These are phyloP conservation scores for Recurvomyces mirabilis DNA, from an alignment of 495 filamentous ascomycete species.

Conservation along the genomic window DNA sequence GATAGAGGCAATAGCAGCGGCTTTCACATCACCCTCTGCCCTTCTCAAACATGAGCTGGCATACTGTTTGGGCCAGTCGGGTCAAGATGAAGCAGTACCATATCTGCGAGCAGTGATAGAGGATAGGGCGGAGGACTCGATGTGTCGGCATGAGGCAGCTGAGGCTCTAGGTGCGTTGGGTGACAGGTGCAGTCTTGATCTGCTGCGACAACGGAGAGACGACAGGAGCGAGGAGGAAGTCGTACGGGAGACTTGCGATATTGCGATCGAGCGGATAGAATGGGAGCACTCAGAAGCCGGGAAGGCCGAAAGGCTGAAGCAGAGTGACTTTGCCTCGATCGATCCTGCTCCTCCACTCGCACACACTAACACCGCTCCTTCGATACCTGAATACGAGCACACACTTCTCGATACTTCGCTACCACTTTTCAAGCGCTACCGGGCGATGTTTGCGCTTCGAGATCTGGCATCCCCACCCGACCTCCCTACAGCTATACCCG, in stretches of 20 bases:
- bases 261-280: constrained; percentile 84
- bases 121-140: constrained; percentile 69
- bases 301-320: constrained; percentile 60
- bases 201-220: constrained; percentile 62
- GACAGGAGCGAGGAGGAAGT: constrained; percentile 59
- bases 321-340: constrained; percentile 87
- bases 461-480: constrained; percentile 88
- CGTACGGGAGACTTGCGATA: constrained; percentile 91
- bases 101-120: constrained; percentile 66
- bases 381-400: constrained; percentile 62
- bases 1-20: constrained; percentile 87
- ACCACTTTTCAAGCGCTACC: constrained; percentile 83
- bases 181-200: constrained; percentile 53
- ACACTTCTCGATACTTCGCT: constrained; percentile 64
- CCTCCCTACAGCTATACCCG: constrained; percentile 72
- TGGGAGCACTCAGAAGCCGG: constrained; percentile 74
- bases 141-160: constrained; percentile 94
- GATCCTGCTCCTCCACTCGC: constrained; percentile 88
- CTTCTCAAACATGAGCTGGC: constrained; percentile 91
- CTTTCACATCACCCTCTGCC: constrained; percentile 70
- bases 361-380: constrained; percentile 40
- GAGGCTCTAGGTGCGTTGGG: constrained; percentile 89
- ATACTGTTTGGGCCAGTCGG: constrained; percentile 90
- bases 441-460: constrained; percentile 93
- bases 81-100: constrained; percentile 59